Base-by-base conservation (phyloP, 495 filamentous ascomycete species). In the Podospora australis region DNA sequence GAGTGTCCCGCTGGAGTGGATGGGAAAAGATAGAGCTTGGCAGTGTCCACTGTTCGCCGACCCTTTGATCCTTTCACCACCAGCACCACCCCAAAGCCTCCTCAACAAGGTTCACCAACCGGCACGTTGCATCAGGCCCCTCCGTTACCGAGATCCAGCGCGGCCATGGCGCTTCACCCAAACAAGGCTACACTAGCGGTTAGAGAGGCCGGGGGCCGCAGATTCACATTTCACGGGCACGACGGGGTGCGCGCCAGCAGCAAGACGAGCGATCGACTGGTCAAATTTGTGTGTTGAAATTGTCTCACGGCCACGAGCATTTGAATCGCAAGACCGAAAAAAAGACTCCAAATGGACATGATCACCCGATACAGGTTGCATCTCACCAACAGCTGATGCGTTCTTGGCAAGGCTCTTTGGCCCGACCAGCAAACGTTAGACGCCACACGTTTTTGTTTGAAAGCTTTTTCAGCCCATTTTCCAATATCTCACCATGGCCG, bases 131-230 rank as follows among this genome's bases (percentile, higher is more conserved):
- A 48, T 48, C 32, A 21, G 13, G 45, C 46, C 22, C 35, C 46
- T 48, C 46, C 46, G 46, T 41, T 48, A 49, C 38, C 46, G 28
- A 49, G 46, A 49, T 49, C 46, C 46, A 42, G 46, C 35, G 46
- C 23, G 14, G 35, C 8, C 29, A 23, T 20, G 35, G 35, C 10
- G 20, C 28, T 34, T 46, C 29, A 32, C 16, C n/a, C 44, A 46
- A 23, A 43, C 40, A 43, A 23, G 40, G 40, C 38, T 40, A 40
- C 16, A 10, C 21, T 42, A 19, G 22, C 21, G 6, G 21, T 42
- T 42, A 19, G 14, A 39, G 36, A 36, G 26, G 6, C 26, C 11
- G 34, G 34, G 34, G 8, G 16, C 34, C 34, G 19, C 13, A 6
- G 6, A 30, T 6, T 30, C 26, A 30, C 13, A 6, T 6, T 30